Conservation (phyloP, 2,329 filamentous ascomycete genomes). For the Bipolaris gigantea region DNA sequence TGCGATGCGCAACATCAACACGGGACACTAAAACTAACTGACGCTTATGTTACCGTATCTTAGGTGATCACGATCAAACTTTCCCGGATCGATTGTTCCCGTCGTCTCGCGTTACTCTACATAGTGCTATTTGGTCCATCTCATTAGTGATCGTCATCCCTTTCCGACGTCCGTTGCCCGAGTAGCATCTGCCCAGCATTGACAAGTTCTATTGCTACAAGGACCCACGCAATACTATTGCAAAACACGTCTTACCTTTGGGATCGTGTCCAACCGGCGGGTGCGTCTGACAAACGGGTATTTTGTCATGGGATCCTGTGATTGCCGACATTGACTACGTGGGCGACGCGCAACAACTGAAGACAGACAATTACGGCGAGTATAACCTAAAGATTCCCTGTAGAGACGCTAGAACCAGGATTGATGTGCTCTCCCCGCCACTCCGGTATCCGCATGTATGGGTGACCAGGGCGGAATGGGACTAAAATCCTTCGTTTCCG, state of each 20-base stretch:
- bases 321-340: conserved; percentile 16
- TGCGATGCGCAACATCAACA: conserved; percentile 7
- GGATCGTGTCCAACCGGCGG: conserved; percentile 18
- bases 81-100: conserved; percentile 16
- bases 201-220: conserved; percentile 19
- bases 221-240: conserved; percentile 18
- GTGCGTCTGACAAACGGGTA: conserved; percentile 19
- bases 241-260: conserved; percentile 8
- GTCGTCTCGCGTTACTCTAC: conserved; percentile 16
- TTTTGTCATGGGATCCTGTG: neutral
- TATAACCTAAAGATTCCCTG: conserved; percentile 22
- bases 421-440: conserved; percentile 9
- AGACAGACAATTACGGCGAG: conserved; percentile 15
- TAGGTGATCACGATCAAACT: conserved; percentile 13
- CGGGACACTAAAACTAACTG: neutral
- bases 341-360: conserved; percentile 21
- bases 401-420: conserved; percentile 12
- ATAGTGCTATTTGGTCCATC: conserved; percentile 9
- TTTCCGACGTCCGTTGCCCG: conserved; percentile 18
- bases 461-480: conserved; percentile 14
- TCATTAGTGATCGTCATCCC: conserved; percentile 16
- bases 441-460: conserved; percentile 22
- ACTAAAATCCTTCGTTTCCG: conserved; percentile 16
- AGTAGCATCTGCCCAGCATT: conserved; percentile 6
- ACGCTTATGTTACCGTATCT: neutral